Conservation (phyloP, 306 rosid species). For the Mimosa bimucronata region DNA sequence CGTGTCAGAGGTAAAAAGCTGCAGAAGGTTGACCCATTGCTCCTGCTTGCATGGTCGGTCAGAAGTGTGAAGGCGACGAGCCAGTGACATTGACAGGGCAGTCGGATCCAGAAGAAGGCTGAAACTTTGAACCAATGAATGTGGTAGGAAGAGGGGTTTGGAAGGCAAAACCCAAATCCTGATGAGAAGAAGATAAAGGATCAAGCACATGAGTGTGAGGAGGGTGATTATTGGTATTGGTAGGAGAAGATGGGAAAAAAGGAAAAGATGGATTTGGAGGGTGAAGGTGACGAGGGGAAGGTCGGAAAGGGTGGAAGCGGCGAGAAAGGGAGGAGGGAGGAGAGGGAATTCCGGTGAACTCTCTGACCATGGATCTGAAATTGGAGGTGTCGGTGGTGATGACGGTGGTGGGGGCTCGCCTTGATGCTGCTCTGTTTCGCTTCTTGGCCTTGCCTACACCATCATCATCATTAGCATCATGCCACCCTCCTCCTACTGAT, state of each 20-base stretch:
- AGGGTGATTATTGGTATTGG: background rate
- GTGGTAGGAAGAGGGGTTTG: background rate
- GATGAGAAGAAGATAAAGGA: background rate
- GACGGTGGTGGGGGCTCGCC: conserved; percentile 77
- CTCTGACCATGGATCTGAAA: conserved; percentile 80
- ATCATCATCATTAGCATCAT: background rate
- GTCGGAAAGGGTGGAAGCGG: conserved; percentile 59
- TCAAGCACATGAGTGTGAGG: too few relatives aligned
- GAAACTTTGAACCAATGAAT: conserved; percentile 29
- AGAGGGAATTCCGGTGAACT: conserved; percentile 77
- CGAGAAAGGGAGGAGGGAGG: conserved; percentile 60
- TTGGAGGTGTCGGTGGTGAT: conserved; percentile 78
- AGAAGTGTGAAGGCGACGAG: conserved; percentile 7
- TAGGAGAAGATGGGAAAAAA: conserved; percentile 3
- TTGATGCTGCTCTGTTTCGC: conserved; percentile 68
- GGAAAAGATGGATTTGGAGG: conserved; percentile 32
- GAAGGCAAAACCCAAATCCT: conserved; percentile 26
- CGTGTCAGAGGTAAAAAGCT: conserved; percentile 37
- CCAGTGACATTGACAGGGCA: background rate
- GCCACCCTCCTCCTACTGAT: background rate
- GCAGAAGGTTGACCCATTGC: background rate
- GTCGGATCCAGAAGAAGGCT: conserved; percentile 24
- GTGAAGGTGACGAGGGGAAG: conserved; percentile 49
- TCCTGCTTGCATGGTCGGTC: too few relatives aligned
- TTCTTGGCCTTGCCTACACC: conserved; percentile 47